phyloP scores from a whole-genome alignment of 371 early-diverging fungal species.

The Mucor velutinosus region DNA sequence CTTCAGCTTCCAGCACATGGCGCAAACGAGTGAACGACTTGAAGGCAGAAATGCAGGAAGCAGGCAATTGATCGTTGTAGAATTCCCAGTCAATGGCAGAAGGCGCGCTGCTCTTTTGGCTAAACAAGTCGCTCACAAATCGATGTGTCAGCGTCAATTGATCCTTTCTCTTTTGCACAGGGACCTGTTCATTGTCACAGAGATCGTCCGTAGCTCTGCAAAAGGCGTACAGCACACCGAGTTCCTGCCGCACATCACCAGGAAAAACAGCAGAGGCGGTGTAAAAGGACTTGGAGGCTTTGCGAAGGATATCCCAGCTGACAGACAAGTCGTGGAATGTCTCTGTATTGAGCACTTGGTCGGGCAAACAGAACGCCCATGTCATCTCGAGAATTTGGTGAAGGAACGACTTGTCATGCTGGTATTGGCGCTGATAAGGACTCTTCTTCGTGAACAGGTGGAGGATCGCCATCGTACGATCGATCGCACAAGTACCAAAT shows the following conservation, averaged over 20 bases:
- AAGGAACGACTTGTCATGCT: not conserved
- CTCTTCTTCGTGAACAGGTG: constrained; percentile 20
- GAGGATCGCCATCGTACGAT: constrained; percentile 49
- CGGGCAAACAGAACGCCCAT: constrained; percentile 34
- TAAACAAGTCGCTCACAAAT: constrained; percentile 35
- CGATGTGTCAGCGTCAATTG: constrained; percentile 28
- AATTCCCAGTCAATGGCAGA: constrained; percentile 29
- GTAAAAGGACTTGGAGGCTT: constrained; percentile 58
- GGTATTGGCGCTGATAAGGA: not conserved
- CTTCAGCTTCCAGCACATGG: constrained; percentile 38
- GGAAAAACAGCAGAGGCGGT: constrained; percentile 57
- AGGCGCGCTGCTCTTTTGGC: constrained; percentile 17
- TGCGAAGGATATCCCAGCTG: constrained; percentile 37
- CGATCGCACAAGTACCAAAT: constrained; percentile 60
- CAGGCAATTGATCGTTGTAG: constrained; percentile 27
- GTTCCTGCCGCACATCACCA: constrained; percentile 49
- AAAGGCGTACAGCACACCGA: constrained; percentile 60
- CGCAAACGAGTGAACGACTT: constrained; percentile 43
- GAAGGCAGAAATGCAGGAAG: constrained; percentile 32
- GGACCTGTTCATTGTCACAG: constrained; percentile 44
- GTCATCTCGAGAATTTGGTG: constrained; percentile 13
- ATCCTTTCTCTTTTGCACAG: constrained; percentile 22
- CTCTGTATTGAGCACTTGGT: constrained; percentile 26
- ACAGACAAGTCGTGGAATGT: constrained; percentile 25
- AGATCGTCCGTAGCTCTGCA: constrained; percentile 68